Base-by-base conservation (phyloP, 2,329 filamentous ascomycete species). In the Microdochium nivale region DNA sequence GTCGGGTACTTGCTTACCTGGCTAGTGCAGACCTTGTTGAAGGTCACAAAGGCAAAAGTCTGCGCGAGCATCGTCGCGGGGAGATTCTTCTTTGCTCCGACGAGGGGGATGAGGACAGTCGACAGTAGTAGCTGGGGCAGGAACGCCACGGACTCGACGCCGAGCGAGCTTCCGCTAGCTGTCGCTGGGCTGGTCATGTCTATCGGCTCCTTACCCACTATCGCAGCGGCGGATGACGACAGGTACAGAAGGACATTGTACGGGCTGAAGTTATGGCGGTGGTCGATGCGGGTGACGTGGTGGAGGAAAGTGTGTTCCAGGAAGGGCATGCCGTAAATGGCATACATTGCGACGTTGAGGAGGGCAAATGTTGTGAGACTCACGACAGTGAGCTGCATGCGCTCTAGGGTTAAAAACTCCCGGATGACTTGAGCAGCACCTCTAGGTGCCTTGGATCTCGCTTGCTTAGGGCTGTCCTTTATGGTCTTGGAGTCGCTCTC, bases 11-110 rank as follows among this genome's bases (percentile, higher is more conserved):
- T 21, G 21, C 78, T 56, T 79, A 94, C 90, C 79, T 97, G 92
- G 63, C 90, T 96, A 2, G 94, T 99, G 77, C 92, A 97, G 55
- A 99, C 94, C 73, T 99, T 99, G 73, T 99, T 99, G 61, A 97
- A 97, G 0, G 90, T 86, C 3, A 97, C 94, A 68, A 99, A 99
- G 0, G 92, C 89, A 70, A 96, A 96, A 0, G 94, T 97, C 70
- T 99, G 94, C 3, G 89, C 90, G 55, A 97, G 80, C 88, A 97
- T 91, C 4, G 88, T 86, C 0, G 84, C 81, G 1, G 91, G 78
- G 0, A 99, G 78, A 60, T 94, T 85, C 60, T 83, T 87, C 66
- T 92, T 95, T 16, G 89, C 88, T 21, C 96, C 71, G 1, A 78
- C 76, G 2, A 96, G 64, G 1, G 89, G 87, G 44, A 97, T 85